These are phyloP conservation scores for Camelina hispida DNA, from an alignment of 345 rosid genomes.

Conservation along the genomic window DNA sequence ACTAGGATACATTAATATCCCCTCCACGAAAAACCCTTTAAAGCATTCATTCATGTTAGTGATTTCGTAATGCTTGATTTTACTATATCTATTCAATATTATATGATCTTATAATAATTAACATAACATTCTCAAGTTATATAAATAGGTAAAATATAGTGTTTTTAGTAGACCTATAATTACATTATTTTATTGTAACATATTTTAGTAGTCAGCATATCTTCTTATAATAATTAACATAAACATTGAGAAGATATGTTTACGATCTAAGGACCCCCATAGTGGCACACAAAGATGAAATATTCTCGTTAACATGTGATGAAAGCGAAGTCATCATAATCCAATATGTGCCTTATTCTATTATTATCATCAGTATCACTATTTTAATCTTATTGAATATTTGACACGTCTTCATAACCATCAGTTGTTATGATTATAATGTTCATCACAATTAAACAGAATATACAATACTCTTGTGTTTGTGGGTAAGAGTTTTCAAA, in stretches of 20 bases:
- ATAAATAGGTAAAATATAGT: background rate
- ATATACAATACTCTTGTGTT: constrained; percentile 17
- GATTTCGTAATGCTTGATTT: background rate
- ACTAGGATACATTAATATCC: background rate
- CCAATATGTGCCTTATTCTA: constrained; percentile 32
- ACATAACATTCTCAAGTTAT: background rate
- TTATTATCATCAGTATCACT: constrained; percentile 1
- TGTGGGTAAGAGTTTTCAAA: constrained; percentile 33
- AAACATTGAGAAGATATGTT: constrained; percentile 14
- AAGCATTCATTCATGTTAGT: constrained; percentile 9
- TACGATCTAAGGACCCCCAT: constrained; percentile 22
- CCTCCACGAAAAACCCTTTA: background rate
- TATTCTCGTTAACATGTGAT: constrained; percentile 42
- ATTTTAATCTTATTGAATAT: constrained; percentile 11
- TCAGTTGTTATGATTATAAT: constrained; percentile 24
- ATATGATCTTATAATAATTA: background rate
- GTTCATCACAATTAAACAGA: constrained; percentile 8
- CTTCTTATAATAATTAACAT: background rate
- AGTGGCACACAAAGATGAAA: constrained; percentile 33
- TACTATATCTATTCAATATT: background rate
- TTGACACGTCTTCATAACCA: constrained; percentile 41
- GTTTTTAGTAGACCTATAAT: background rate
- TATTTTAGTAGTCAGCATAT: no score
- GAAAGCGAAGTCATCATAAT: constrained; percentile 47
- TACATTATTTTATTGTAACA: background rate